Conservation (phyloP, 129 eudicot species). For the Logfia minima region DNA sequence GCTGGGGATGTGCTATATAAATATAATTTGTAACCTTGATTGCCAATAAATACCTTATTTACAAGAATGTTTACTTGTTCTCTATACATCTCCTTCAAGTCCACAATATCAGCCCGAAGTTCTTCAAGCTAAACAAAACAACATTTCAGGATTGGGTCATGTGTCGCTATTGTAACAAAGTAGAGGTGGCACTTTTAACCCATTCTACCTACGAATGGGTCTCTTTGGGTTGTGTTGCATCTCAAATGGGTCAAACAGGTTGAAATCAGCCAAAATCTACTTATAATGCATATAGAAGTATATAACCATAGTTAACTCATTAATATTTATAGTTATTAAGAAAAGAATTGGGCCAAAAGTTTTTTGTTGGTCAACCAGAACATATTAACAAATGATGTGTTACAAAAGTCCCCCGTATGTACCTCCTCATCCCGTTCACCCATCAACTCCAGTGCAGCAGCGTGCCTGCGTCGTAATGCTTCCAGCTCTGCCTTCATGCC, state of each 20-base stretch:
- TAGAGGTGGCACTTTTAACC: conserved; percentile 2
- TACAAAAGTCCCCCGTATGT: background rate
- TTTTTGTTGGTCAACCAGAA: background rate
- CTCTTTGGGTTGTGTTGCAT: background rate
- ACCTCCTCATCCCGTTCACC: conserved; percentile 99
- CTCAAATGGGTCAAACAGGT: conserved; percentile 4
- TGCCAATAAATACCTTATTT: conserved; percentile 51
- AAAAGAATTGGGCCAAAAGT: background rate
- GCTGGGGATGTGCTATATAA: background rate
- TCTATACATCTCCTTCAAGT: conserved; percentile 96
- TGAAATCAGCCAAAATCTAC: background rate
- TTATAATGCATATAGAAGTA: background rate
- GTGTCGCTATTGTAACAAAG: too few relatives aligned
- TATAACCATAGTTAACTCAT: background rate
- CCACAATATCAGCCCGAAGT: conserved; percentile 93
- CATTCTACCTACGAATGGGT: background rate
- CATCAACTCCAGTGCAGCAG: conserved; percentile 96
- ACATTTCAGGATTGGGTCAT: background rate
- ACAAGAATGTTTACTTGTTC: conserved; percentile 96
- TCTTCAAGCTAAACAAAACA: conserved; percentile 72
- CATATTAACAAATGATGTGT: background rate
- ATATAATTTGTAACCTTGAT: background rate
- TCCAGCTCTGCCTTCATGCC: conserved; percentile 90
- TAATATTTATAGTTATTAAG: background rate
- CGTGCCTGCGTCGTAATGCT: conserved; percentile 83